These are phyloP conservation scores for Larix sibirica DNA, from an alignment of 83 land plant species.

Conservation along the genomic window DNA sequence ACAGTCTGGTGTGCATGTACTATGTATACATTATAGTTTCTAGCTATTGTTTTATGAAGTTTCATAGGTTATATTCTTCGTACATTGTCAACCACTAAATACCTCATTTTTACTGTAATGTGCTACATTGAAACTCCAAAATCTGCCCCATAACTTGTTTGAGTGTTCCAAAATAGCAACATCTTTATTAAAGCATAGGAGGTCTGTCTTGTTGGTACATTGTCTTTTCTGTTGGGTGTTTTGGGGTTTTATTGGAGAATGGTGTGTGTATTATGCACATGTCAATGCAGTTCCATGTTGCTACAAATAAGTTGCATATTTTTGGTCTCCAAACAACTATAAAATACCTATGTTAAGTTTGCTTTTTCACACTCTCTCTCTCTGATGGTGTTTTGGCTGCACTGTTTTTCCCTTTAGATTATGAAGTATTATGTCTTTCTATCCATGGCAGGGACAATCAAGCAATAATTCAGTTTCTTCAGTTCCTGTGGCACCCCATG, in stretches of 20 bases:
- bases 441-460: slow-evolving; percentile 37
- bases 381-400: not conserved
- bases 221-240: not conserved
- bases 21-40: not conserved
- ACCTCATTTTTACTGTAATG: too few relatives aligned
- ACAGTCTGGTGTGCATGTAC: not conserved
- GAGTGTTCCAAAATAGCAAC: not conserved
- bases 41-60: not conserved
- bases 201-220: not conserved
- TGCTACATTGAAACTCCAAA: too few relatives aligned
- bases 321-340: not conserved
- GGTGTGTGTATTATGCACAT: not conserved
- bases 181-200: not conserved
- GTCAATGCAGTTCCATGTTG: not conserved
- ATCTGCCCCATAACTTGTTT: too few relatives aligned
- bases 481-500: slow-evolving; percentile 54
- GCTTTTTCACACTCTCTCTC: not conserved
- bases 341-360: not conserved
- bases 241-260: not conserved
- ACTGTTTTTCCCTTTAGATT: not conserved
- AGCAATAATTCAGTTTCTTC: slow-evolving; percentile 38
- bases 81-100: not conserved
- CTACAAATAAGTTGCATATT: not conserved
- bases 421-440: not conserved
- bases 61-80: not conserved